Conservation (phyloP, 805 yeast genomes). For the Ogataea trehaloabstinens region DNA sequence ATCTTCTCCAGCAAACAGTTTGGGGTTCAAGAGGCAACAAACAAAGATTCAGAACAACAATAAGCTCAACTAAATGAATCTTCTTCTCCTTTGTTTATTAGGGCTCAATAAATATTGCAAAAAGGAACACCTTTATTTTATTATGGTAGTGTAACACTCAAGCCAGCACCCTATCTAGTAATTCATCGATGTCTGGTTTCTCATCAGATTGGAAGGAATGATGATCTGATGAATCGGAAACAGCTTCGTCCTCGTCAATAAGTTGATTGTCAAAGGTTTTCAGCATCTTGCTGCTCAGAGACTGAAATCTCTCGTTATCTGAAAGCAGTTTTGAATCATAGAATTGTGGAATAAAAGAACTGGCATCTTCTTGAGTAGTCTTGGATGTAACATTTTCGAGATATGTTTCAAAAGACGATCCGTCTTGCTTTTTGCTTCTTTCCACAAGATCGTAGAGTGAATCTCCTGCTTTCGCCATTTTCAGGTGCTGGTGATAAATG, state of each 20-base stretch:
- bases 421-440: neutral
- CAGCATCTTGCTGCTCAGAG: conserved; percentile 4
- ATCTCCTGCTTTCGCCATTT: conserved; percentile 8
- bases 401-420: neutral
- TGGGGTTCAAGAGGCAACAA: conserved; percentile 1
- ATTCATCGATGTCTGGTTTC: conserved; percentile 3
- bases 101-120: too few species aligned
- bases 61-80: too few species aligned
- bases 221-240: neutral
- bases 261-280: conserved; percentile 6
- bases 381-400: conserved; percentile 5
- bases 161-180: too few species aligned
- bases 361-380: conserved; percentile 1
- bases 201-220: neutral
- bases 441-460: conserved; percentile 11
- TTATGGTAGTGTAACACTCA: too few species aligned
- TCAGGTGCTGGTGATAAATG: conserved; percentile 7
- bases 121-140: too few species aligned
- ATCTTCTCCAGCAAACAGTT: too few species aligned
- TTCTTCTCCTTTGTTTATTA: too few species aligned
- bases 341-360: conserved; percentile 10
- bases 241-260: neutral
- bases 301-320: neutral
- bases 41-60: neutral
- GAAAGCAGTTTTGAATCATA: conserved; percentile 4